Conservation (phyloP, 2,329 filamentous ascomycete genomes). For the Aspergillus transmontanensis region DNA sequence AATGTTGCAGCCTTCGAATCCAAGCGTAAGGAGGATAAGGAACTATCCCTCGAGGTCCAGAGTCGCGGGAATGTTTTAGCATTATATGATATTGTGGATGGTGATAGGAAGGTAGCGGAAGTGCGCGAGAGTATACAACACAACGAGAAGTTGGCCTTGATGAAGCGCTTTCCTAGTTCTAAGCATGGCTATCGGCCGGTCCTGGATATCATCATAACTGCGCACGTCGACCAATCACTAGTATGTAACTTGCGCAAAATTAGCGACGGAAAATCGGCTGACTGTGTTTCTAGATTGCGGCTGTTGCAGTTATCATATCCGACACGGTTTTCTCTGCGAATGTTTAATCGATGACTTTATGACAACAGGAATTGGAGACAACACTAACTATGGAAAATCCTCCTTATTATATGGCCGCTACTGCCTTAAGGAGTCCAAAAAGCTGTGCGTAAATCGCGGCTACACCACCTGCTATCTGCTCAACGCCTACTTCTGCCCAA, state of each 20-base stretch:
- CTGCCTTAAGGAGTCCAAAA: neutral
- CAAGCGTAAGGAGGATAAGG: conserved; percentile 21
- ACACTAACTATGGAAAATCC: neutral
- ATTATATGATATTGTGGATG: conserved; percentile 24
- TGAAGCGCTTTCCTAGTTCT: conserved; percentile 15
- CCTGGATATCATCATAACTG: conserved; percentile 26
- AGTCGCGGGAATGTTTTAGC: conserved; percentile 20
- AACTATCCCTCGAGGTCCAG: conserved; percentile 21
- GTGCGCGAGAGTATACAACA: conserved; percentile 23
- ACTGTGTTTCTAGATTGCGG: neutral
- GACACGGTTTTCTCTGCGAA: neutral
- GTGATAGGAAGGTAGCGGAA: conserved; percentile 23
- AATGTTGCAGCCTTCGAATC: conserved; percentile 23
- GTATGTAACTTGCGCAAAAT: conserved; percentile 15
- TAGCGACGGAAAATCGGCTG: neutral
- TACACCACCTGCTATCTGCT: neutral
- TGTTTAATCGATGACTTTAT: neutral
- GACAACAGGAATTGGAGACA: neutral
- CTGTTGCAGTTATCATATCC: conserved; percentile 1
- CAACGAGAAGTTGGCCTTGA: conserved; percentile 19
- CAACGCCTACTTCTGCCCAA: neutral
- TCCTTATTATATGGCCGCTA: neutral
- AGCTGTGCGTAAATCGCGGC: neutral
- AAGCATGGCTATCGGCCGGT: conserved; percentile 25
- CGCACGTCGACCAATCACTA: conserved; percentile 29